Base-by-base conservation (phyloP, 2,329 filamentous ascomycete species). In the Paracorniculantispora psalliotae region DNA sequence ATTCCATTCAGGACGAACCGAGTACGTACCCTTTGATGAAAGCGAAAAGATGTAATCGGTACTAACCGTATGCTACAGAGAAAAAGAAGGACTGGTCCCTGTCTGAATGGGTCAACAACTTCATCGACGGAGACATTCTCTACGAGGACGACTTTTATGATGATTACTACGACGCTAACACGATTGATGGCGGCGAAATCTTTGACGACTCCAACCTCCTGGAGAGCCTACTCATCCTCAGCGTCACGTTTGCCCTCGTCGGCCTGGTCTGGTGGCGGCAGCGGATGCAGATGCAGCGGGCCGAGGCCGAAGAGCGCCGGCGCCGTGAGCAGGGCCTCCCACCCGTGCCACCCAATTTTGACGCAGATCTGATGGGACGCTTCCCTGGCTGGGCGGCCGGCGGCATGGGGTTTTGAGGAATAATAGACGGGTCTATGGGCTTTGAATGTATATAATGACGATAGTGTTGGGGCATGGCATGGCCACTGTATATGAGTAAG, bases 1-100 rank as follows among this genome's bases (percentile, higher is more conserved):
- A 97, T 68, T 91, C 90, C 17, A 97, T 97, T 52, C 88, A 90
- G 67, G 91, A 96, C 64, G 93, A 97, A 63, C 88, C 89, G 67
- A 82, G 90, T 93, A 82, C 77, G 84, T 73, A n/a, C n/a, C n/a
- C n/a, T n/a, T n/a, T 19, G 13, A 13, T 15, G 15, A 47, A 35
- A 60, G 68, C 77, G 67, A 78, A 63, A 61, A 6, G 25, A 15
- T 33, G 39, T 21, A 23, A 54, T 9, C 2, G 13, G 53, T 37
- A 7, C 46, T 57, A 12, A 35, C 44, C 25, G 28, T 21, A 9
- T 51, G 21, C 1, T 53, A 33, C 65, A 92, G 89, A 84, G 60
- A 78, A 81, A 1, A 86, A 81, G 69, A 88, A 91, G 65, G 81
- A 90, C 48, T 90, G 89, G 78, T 91, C 90, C 0, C 78, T 96